These are phyloP conservation scores for Trichosporon sp. DNA, from an alignment of 1,284 basidiomycete species.

Conservation along the genomic window DNA sequence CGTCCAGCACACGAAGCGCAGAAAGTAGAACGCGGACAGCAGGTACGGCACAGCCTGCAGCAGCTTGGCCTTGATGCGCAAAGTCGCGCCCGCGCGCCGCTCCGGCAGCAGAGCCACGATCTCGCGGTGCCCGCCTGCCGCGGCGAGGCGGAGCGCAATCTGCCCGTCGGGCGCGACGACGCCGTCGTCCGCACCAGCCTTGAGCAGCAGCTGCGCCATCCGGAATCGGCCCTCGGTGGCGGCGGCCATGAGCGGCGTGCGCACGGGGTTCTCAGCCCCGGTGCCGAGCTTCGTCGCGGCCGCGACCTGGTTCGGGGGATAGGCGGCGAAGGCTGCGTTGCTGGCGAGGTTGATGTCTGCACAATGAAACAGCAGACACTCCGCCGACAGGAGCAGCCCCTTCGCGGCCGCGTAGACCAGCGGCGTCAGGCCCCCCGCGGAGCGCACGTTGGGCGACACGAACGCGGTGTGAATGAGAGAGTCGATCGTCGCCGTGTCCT, in stretches of 20 bases:
- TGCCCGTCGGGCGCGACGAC: slow-evolving; percentile 16
- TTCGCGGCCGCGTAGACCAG: slow-evolving; percentile 1
- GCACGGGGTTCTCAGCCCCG: neutral
- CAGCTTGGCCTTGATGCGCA: slow-evolving; percentile 1
- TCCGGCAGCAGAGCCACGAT: slow-evolving; percentile 11
- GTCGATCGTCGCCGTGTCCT: neutral
- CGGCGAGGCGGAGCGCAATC: slow-evolving; percentile 17
- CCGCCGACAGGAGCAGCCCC: neutral
- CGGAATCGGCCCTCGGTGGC: slow-evolving; percentile 66
- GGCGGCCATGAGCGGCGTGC: slow-evolving; percentile 72
- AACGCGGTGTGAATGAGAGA: neutral
- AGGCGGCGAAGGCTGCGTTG: neutral
- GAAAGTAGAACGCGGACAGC: neutral
- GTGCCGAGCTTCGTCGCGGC: neutral
- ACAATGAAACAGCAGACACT: slow-evolving; percentile 6
- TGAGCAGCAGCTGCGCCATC: slow-evolving; percentile 59
- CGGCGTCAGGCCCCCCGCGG: neutral
- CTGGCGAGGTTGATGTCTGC: slow-evolving; percentile 4
- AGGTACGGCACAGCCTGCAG: neutral
- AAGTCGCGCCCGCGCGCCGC: slow-evolving; percentile 8
- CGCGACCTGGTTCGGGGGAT: slow-evolving; percentile 11
- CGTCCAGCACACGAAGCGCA: neutral
- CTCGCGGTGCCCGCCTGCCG: neutral
- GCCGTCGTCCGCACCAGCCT: slow-evolving; percentile 59
- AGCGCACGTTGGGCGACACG: slow-evolving; percentile 10